Conservation (phyloP, 2,329 filamentous ascomycete species). For the Aspergillus japonicus region DNA sequence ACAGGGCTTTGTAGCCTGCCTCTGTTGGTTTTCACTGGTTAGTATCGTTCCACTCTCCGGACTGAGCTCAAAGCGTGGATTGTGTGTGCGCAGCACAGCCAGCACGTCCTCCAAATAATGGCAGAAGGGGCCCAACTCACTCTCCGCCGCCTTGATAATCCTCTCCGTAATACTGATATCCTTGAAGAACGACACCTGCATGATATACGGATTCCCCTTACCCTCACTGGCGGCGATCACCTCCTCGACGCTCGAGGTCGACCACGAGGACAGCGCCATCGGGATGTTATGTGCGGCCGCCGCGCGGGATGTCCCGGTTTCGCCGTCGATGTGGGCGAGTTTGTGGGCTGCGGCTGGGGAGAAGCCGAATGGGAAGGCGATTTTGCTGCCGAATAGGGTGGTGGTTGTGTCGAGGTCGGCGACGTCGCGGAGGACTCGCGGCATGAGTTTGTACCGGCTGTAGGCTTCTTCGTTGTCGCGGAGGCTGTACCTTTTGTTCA, state of each 20-base stretch:
- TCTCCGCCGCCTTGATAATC: constrained; percentile 41
- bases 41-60: background rate
- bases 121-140: constrained; percentile 19
- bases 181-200: constrained; percentile 54
- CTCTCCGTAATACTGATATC: constrained; percentile 41
- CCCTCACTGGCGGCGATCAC: constrained; percentile 39
- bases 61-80: too few species aligned
- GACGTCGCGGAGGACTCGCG: constrained; percentile 11
- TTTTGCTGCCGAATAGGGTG: constrained; percentile 2
- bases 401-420: constrained; percentile 2
- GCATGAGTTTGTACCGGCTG: constrained; percentile 7
- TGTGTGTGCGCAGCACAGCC: too few species aligned
- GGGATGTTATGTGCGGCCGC: background rate
- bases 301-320: constrained; percentile 6
- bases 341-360: constrained; percentile 8
- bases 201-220: constrained; percentile 45
- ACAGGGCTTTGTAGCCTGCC: constrained; percentile 51
- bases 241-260: constrained; percentile 37
- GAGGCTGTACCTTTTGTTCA: background rate
- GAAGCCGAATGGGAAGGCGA: constrained; percentile 7
- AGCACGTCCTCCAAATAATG: too few species aligned
- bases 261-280: constrained; percentile 10
- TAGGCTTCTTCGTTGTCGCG: constrained; percentile 11
- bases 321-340: constrained; percentile 10
- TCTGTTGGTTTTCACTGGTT: constrained; percentile 15